Base-by-base conservation (phyloP, 306 rosid genomes). In the Calophaca sinica region DNA sequence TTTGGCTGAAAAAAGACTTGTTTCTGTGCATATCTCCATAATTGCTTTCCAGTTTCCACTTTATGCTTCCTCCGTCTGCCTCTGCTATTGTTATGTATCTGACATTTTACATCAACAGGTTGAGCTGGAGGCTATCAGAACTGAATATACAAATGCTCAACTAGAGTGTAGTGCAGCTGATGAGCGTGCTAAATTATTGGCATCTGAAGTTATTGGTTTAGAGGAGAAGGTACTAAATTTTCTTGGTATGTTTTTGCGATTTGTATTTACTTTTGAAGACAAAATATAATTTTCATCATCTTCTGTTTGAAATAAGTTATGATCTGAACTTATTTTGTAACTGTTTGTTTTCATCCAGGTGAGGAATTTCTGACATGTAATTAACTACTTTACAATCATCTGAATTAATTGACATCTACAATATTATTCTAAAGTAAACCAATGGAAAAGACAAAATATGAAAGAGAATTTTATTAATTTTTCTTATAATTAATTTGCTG, bases 131-230 rank as follows among this genome's bases (percentile, higher is more conserved):
- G 74, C 98, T 70, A 41, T 96, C 82, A 87, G 83, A 84, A 85
- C 53, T 81, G 96, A 89, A 72, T 90, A 89, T 76, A 77, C 85
- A 77, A 96, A 96, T 72, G 99, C 83, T 11, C 98, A 86, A 63
- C 88, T 96, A 33, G 98, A 92, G 81, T 96, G 96, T 83, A 85
- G 80, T 86, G 98, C 99, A n/a, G 89, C 98, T 4, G 98, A 92
- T 85, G 99, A 96, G 57, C 98, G 98, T 66, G 89, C 99, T 78
- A 90, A 92, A 82, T 83, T 96, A 80, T 81, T 96, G 87, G 98
- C 98, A 75, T 92, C 99, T 14, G 99, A 96, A 88, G 98, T 96
- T 70, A 96, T 92, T 54, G 87, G 96, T 28, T 83, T 96, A 84
- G 99, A 96, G 90, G 97, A 92, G 89, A 96, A 96, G 98, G 99